A percentile compares a stretch with the other conserved stretches of the same genome.
These are phyloP conservation scores for Fusarium austroafricanum DNA, from an alignment of 2,329 filamentous ascomycete genomes.

Conservation along the genomic window DNA sequence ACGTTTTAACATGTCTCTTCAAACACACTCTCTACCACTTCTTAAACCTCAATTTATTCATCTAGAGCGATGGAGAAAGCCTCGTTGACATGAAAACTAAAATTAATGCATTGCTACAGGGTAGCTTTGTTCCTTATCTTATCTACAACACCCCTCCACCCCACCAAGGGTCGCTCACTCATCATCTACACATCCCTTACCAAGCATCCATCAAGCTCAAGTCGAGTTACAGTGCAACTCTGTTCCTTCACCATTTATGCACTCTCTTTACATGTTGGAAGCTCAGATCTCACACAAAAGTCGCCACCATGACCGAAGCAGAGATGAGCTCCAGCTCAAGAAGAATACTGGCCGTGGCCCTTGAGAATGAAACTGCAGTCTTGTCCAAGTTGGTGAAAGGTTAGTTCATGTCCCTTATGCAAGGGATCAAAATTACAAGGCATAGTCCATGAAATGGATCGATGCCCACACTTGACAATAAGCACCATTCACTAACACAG, in stretches of 20 bases:
- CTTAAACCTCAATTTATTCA: neutral
- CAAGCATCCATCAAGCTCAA: constrained; percentile 24
- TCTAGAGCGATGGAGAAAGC: no score
- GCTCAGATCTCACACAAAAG: fast-evolving
- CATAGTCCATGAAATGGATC: neutral
- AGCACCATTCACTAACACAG: constrained; percentile 6
- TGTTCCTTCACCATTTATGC: neutral
- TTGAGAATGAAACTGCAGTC: constrained; percentile 58
- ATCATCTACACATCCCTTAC: constrained; percentile 36
- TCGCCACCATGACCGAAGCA: constrained; percentile 33
- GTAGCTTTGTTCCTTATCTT: constrained; percentile 26
- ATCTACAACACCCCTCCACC: constrained; percentile 15
- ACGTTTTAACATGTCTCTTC: no score
- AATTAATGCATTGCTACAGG: neutral
- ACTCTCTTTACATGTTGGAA: no score
- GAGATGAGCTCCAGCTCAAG: constrained; percentile 49
- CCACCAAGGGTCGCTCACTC: constrained; percentile 29
- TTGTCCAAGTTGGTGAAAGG: constrained; percentile 66
- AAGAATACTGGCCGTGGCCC: constrained; percentile 69
- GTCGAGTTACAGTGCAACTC: neutral
- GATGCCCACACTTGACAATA: neutral
- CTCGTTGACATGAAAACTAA: no score
- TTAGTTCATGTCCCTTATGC: constrained; percentile 42
- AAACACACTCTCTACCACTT: neutral
- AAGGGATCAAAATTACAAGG: neutral